A percentile compares a stretch with the other conserved stretches of the same genome.
Conservation (phyloP, 78 protist species). For the Pelomyxa schiedti region DNA sequence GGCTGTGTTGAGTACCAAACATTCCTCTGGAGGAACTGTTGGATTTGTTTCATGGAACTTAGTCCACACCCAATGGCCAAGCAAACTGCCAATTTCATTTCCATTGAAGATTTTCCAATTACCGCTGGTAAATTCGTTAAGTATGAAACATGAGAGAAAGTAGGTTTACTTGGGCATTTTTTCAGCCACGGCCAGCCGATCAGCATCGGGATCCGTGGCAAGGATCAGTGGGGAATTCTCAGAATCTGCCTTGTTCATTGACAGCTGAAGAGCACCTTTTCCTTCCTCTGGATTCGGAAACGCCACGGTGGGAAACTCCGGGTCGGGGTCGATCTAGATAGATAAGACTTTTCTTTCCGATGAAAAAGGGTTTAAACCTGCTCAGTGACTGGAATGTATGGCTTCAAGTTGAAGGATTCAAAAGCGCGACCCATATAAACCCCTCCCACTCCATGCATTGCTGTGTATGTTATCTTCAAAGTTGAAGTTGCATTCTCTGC, state of each 20-base stretch:
- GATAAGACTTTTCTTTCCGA: too few relatives aligned
- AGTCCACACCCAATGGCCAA: conserved; percentile 79
- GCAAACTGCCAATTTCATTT: conserved; percentile 87
- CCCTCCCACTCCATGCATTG: conserved; percentile 97
- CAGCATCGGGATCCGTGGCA: conserved; percentile 99
- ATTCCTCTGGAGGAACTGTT: not conserved
- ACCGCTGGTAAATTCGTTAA: conserved; percentile 28
- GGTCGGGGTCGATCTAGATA: conserved; percentile 85
- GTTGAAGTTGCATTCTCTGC: not conserved
- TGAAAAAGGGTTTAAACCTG: too few relatives aligned
- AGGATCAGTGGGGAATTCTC: conserved; percentile 54
- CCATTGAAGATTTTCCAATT: conserved; percentile 87
- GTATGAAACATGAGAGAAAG: not conserved
- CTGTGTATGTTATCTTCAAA: conserved; percentile 63
- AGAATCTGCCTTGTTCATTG: conserved; percentile 68
- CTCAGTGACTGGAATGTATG: conserved; percentile 41
- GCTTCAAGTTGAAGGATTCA: conserved; percentile 23
- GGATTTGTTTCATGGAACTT: not conserved
- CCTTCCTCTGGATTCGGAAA: conserved; percentile 98
- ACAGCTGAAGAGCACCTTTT: conserved; percentile 62
- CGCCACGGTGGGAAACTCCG: conserved; percentile 90
- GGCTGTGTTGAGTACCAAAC: conserved; percentile 68
- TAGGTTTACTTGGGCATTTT: conserved; percentile 2
- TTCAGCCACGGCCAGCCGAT: conserved; percentile 93
- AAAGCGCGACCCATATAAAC: conserved; percentile 40